phyloP scores from a whole-genome alignment of 2,329 filamentous ascomycete genomes.

The Colletotrichum plurivorum region DNA sequence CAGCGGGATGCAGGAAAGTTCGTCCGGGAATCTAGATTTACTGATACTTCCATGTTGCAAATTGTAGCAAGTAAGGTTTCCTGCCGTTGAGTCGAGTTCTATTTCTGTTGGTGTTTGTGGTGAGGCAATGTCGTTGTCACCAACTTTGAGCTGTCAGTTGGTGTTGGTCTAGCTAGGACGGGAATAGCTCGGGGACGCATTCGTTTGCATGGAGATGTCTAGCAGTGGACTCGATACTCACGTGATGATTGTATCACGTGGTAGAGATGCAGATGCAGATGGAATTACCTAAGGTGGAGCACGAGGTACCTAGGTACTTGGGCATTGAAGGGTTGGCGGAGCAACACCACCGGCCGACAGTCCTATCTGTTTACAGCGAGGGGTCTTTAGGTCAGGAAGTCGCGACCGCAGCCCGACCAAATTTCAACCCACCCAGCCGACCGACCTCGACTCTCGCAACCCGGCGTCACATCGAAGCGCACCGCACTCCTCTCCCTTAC shows the following conservation, averaged over 20 bases:
- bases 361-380: constrained; percentile 20
- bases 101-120: neutral
- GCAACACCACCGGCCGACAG: constrained; percentile 28
- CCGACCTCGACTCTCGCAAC: neutral
- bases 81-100: neutral
- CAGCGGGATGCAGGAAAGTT: neutral
- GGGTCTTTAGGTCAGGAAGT: neutral
- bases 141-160: neutral
- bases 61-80: constrained; percentile 16
- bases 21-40: neutral
- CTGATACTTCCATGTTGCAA: neutral
- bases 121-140: neutral
- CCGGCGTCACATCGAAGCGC: neutral
- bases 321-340: constrained; percentile 27
- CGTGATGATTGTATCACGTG: no score
- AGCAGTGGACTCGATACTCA: no score
- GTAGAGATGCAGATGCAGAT: no score
- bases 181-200: no score
- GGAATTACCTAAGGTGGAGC: no score
- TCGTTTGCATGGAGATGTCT: no score
- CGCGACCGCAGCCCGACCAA: constrained; percentile 17
- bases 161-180: no score
- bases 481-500: no score
- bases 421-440: neutral
- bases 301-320: neutral